A percentile compares a stretch with the other conserved stretches of the same genome.
Evolutionary conservation across 2,329 filamentous ascomycete genomes (phyloP).

Genomic region (Pestalotiopsis sp.): DNA sequence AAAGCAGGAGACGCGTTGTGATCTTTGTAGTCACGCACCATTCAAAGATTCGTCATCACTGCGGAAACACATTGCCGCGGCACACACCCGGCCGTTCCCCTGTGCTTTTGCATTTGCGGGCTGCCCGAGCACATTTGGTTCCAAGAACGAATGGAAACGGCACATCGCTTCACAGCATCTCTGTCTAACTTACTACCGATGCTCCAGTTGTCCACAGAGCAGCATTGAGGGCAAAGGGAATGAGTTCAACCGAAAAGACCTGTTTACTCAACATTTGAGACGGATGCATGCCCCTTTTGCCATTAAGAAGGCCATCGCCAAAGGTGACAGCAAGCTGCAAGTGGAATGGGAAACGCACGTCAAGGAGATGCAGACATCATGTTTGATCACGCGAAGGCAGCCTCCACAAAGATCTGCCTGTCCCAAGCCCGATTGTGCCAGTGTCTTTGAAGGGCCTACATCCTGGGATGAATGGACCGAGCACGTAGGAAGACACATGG

Average conservation of each 20-base stretch:
- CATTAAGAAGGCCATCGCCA: slow-evolving; percentile 58
- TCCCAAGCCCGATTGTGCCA: slow-evolving; percentile 70
- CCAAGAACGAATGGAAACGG: slow-evolving; percentile 97
- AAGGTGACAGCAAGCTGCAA: slow-evolving; percentile 61
- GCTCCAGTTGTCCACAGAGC: slow-evolving; percentile 58
- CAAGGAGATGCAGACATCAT: slow-evolving; percentile 72
- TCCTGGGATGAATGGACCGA: slow-evolving; percentile 93
- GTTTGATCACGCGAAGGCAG: slow-evolving; percentile 68
- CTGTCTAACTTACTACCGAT: slow-evolving; percentile 65
- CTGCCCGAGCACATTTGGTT: slow-evolving; percentile 81
- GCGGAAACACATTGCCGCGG: slow-evolving; percentile 67
- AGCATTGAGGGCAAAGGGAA: slow-evolving; percentile 46
- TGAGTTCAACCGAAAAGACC: slow-evolving; percentile 91
- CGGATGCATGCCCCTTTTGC: slow-evolving; percentile 85
- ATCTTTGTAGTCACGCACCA: slow-evolving; percentile 62
- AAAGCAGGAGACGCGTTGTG: slow-evolving; percentile 64
- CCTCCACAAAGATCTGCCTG: slow-evolving; percentile 74
- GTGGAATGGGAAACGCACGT: slow-evolving; percentile 66
- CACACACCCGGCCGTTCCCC: slow-evolving; percentile 74
- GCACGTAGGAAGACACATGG: slow-evolving; percentile 88
- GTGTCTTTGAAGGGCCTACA: slow-evolving; percentile 68
- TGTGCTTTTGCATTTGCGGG: slow-evolving; percentile 87
- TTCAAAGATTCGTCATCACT: slow-evolving; percentile 69
- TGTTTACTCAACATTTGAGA: slow-evolving; percentile 91
- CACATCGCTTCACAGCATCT: slow-evolving; percentile 92